Conservation (phyloP, 2,329 filamentous ascomycete species). For the Microcyclosporella mali region DNA sequence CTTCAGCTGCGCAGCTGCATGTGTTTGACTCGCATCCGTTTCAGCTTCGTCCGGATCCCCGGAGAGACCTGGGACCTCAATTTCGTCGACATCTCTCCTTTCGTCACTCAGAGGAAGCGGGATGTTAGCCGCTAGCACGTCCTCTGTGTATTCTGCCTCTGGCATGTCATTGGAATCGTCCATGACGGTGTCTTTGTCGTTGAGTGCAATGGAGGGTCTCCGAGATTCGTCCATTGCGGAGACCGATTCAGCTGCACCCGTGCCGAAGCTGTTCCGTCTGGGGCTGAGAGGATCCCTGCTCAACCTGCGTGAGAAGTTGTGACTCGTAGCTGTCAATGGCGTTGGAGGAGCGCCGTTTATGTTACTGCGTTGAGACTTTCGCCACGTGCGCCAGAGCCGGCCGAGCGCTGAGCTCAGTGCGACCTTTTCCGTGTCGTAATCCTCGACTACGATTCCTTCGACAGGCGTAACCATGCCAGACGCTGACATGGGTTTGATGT, state of each 20-base stretch:
- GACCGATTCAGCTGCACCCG: slow-evolving; percentile 14
- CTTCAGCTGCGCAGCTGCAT: slow-evolving; percentile 16
- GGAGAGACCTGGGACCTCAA: slow-evolving; percentile 68
- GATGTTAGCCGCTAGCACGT: slow-evolving; percentile 50
- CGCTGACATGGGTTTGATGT: slow-evolving; percentile 27
- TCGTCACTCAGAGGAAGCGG: slow-evolving; percentile 61
- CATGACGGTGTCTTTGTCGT: slow-evolving; percentile 7
- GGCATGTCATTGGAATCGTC: slow-evolving; percentile 23
- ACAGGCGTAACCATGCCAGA: slow-evolving; percentile 16
- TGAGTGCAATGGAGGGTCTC: slow-evolving; percentile 13
- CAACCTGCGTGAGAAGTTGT: slow-evolving; percentile 14
- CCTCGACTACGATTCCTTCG: slow-evolving; percentile 55
- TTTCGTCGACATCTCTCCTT: slow-evolving; percentile 67
- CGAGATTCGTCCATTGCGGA: slow-evolving; percentile 19
- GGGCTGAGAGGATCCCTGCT: slow-evolving; percentile 17
- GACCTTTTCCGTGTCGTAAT: slow-evolving; percentile 86
- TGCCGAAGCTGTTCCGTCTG: slow-evolving; percentile 19
- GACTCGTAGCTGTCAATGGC: slow-evolving; percentile 7
- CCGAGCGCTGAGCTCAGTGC: slow-evolving; percentile 85
- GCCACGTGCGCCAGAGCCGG: slow-evolving; percentile 89
- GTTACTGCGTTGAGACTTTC: slow-evolving; percentile 64
- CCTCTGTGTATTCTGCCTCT: slow-evolving; percentile 36
- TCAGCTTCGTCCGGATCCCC: slow-evolving; percentile 57
- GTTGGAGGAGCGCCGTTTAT: slow-evolving; percentile 12
- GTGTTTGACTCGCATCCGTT: slow-evolving; percentile 2